Evolutionary conservation across 768 basidiomycete species (phyloP).

Genomic region (Leucocoprinus birnbaumii): DNA sequence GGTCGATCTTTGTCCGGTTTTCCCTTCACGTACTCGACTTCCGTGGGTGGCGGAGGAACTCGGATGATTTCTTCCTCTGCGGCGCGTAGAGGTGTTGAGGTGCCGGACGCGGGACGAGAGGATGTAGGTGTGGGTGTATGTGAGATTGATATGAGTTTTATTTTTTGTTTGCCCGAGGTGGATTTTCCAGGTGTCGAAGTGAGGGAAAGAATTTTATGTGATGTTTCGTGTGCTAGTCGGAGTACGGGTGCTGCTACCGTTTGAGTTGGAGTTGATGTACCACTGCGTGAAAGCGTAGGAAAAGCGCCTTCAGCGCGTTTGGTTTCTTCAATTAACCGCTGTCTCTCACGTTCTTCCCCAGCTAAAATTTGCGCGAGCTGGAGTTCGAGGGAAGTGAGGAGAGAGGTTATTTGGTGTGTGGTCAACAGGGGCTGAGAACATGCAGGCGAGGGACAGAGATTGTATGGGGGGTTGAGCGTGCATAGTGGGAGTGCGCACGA

Average conservation of each 20-base stretch:
- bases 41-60: conserved; percentile 32
- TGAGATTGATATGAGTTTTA: conserved; percentile 49
- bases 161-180: conserved; percentile 21
- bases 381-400: conserved; percentile 40
- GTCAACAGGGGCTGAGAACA: conserved; percentile 42
- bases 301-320: conserved; percentile 57
- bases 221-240: conserved; percentile 22
- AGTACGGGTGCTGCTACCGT: not conserved
- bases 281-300: conserved; percentile 43
- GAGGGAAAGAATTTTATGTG: conserved; percentile 59
- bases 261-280: conserved; percentile 10
- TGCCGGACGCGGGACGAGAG: conserved; percentile 25
- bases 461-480: conserved; percentile 48
- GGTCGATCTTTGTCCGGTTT: conserved; percentile 21
- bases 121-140: conserved; percentile 43
- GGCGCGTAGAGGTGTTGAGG: conserved; percentile 26
- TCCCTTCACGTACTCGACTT: too few relatives aligned
- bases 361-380: conserved; percentile 19
- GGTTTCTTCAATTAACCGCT: conserved; percentile 42
- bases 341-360: conserved; percentile 19
- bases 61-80: conserved; percentile 16
- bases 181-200: conserved; percentile 14
- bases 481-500: conserved; percentile 66
- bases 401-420: conserved; percentile 23
- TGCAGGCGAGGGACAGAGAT: conserved; percentile 44